Evolutionary conservation across 495 filamentous ascomycete genomes (phyloP).

Genomic region (Tuber umbilicatum): DNA sequence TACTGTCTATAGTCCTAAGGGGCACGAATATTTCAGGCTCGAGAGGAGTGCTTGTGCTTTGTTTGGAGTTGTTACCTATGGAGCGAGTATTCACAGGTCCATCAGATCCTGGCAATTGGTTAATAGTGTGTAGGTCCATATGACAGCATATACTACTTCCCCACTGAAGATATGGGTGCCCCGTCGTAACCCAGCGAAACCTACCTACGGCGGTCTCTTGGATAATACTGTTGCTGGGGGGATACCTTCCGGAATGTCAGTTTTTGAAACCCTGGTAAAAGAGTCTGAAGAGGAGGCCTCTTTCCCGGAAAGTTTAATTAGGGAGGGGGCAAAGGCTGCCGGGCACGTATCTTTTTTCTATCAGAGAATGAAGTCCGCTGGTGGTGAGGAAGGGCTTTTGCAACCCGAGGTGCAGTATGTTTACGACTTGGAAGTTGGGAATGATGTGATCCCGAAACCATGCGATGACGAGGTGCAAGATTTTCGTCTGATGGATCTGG

Average conservation of each 20-base stretch:
- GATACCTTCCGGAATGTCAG: constrained; percentile 67
- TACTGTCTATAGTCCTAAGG: constrained; percentile 62
- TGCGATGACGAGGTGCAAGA: constrained; percentile 82
- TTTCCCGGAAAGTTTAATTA: constrained; percentile 65
- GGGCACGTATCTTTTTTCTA: constrained; percentile 84
- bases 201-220: constrained; percentile 78
- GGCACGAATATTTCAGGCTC: constrained; percentile 58
- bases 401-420: constrained; percentile 86
- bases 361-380: constrained; percentile 66
- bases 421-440: constrained; percentile 75
- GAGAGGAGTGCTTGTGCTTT: constrained; percentile 72
- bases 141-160: constrained; percentile 61
- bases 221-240: constrained; percentile 95
- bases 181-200: constrained; percentile 63
- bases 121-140: constrained; percentile 52
- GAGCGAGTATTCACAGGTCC: constrained; percentile 46
- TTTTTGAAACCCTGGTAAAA: constrained; percentile 72
- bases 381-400: constrained; percentile 77
- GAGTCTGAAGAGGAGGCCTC: constrained; percentile 86
- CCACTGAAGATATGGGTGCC: constrained; percentile 81
- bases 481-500: constrained; percentile 69
- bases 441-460: constrained; percentile 61
- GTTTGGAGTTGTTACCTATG: constrained; percentile 83
- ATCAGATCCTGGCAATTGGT: neutral
- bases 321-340: constrained; percentile 50